Evolutionary conservation across 768 basidiomycete genomes (phyloP), one percentile per base, ranked within the genome.

Genomic region (Galerina marginata): DNA sequence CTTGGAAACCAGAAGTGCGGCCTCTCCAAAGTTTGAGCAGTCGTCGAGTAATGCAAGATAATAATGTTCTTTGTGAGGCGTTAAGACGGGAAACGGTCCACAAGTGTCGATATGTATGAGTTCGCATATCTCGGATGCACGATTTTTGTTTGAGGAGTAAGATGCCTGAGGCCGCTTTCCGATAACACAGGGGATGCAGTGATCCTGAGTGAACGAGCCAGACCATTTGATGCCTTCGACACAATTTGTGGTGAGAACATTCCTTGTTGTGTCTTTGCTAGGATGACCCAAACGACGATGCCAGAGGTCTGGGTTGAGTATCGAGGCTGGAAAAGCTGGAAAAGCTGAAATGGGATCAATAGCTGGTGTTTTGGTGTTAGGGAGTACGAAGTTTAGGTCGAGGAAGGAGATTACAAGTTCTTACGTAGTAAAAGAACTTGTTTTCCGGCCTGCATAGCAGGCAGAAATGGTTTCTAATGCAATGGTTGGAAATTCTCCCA

Each of bases 21-120:
- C 54, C 23, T 42, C 54, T 0, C 65, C 67, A 56, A 39, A 65
- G 39, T 70, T 71, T 0, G 65, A 65, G 25, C 15, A 42, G 40
- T 69, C 60, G 20, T 71, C 71, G 1, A 72, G 59, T 11, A 68
- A 60, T 4, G 48, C 42, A 45, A 60, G 49, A 33, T 65, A 68
- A 55, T 65, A 73, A 1, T 9, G 16, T 4, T 68, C 59, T 0
- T 61, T 60, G 5, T 69, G 61, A 0, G 67, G 64, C 0, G 71
- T 67, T 0, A 15, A 39, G 1, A 63, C 44, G 0, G 67, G 68
- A 15, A 68, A 74, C 0, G 71, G 73, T 0, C 71, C 72, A 50
- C 67, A 72, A 0, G 56, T 59, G 36, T 73, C 69, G n/a, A 69
- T 65, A n/a, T 75, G 74, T 0, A 74, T 49, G 0, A 72, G 58